A percentile compares a stretch with the other conserved stretches of the same genome.
These are phyloP conservation scores for Persicaria tinctoria DNA, from an alignment of 148 eudicot genomes.

Conservation along the genomic window DNA sequence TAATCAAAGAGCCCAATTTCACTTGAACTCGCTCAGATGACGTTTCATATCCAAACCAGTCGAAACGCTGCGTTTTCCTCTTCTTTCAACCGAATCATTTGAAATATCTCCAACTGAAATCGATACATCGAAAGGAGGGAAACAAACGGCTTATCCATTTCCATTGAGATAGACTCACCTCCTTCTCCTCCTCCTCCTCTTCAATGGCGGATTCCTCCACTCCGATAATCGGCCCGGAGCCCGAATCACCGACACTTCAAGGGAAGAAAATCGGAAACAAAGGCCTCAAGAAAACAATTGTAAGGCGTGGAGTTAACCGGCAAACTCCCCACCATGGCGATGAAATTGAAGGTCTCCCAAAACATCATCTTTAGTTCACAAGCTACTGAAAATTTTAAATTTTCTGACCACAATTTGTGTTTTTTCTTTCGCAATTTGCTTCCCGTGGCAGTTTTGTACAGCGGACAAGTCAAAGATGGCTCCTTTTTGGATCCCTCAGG, in stretches of 20 bases:
- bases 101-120: conserved; percentile 10
- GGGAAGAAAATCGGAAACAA: conserved; percentile 24
- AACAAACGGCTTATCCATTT: conserved; percentile 40
- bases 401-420: background rate
- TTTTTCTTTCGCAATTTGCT: background rate
- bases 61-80: background rate
- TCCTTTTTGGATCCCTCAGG: conserved; percentile 27
- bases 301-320: conserved; percentile 32
- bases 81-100: background rate
- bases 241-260: background rate
- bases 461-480: conserved; percentile 27
- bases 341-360: conserved; percentile 40
- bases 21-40: background rate
- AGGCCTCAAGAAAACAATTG: conserved; percentile 32
- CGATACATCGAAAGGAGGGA: conserved; percentile 38
- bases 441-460: conserved; percentile 34
- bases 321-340: conserved; percentile 41
- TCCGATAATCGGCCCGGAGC: background rate
- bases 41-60: background rate
- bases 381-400: background rate
- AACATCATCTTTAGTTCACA: background rate
- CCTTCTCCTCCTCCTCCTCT: background rate
- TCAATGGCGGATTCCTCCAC: conserved; percentile 17
- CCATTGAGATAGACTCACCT: background rate
- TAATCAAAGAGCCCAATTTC: background rate